A percentile compares a stretch with the other conserved stretches of the same genome.
phyloP scores from a whole-genome alignment of 2,329 filamentous ascomycete genomes.

The Penicillium sp. region DNA sequence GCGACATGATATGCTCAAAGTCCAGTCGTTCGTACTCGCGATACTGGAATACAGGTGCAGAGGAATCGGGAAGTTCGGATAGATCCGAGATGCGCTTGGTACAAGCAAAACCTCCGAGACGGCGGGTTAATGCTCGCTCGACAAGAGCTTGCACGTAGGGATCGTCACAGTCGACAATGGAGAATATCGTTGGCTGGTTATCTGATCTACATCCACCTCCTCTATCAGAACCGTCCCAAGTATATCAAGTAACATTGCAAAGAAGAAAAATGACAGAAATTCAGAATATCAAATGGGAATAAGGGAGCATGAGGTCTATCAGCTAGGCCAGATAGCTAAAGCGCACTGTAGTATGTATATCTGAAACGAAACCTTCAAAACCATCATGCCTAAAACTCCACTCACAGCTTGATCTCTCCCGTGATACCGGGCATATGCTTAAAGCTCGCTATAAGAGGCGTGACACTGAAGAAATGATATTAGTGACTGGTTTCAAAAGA shows the following conservation, averaged over 20 bases:
- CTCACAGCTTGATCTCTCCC: constrained; percentile 83
- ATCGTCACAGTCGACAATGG: constrained; percentile 83
- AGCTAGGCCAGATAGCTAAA: constrained; percentile 37
- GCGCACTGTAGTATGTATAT: constrained; percentile 34
- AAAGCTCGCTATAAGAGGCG: constrained; percentile 90
- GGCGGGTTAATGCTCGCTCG: constrained; percentile 69
- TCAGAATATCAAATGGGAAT: constrained; percentile 18
- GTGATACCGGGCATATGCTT: constrained; percentile 73
- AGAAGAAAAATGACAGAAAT: neutral
- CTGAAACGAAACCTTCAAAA: constrained; percentile 29
- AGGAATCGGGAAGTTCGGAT: constrained; percentile 54
- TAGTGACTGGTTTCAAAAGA: constrained; percentile 9
- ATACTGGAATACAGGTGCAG: constrained; percentile 72
- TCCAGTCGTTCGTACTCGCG: constrained; percentile 85
- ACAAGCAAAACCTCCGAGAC: constrained; percentile 59
- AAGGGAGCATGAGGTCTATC: constrained; percentile 33
- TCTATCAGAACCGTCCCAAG: constrained; percentile 41
- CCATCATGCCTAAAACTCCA: constrained; percentile 45
- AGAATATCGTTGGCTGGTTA: constrained; percentile 62
- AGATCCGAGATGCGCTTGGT: constrained; percentile 63
- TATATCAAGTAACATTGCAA: constrained; percentile 12
- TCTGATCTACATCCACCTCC: constrained; percentile 43
- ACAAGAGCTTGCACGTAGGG: constrained; percentile 88
- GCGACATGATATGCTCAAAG: constrained; percentile 73
- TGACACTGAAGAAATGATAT: constrained; percentile 67